phyloP scores from a whole-genome alignment of 1,139 yeast genomes.

The Yamadazyma songkhlaensis region DNA sequence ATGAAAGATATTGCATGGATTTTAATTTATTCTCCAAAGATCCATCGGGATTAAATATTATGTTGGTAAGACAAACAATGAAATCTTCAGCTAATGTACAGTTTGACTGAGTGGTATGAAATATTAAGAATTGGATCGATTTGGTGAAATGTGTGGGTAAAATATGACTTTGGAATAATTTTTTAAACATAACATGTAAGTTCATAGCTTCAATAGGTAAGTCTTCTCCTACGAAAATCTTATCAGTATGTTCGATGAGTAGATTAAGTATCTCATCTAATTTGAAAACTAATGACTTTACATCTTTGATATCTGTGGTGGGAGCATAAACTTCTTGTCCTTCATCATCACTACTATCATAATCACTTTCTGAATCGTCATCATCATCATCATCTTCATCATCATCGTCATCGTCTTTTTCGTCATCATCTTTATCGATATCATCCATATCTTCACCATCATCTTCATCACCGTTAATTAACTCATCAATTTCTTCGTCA shows the following conservation, averaged over 20 bases:
- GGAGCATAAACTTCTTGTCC: conserved; percentile 31
- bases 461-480: conserved; percentile 52
- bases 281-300: conserved; percentile 59
- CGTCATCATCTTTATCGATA: conserved; percentile 22
- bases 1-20: conserved; percentile 88
- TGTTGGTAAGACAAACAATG: conserved; percentile 76
- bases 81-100: conserved; percentile 83
- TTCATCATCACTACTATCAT: conserved; percentile 47
- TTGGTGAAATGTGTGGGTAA: conserved; percentile 92
- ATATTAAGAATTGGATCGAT: conserved; percentile 81
- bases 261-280: conserved; percentile 64
- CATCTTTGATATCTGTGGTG: conserved; percentile 47
- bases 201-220: conserved; percentile 49
- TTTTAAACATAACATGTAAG: conserved; percentile 2
- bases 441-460: conserved; percentile 27
- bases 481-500: conserved; percentile 73
- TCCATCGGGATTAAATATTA: conserved; percentile 68
- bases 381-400: conserved; percentile 34
- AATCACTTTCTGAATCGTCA: conserved; percentile 26
- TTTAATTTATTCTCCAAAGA: conserved; percentile 74
- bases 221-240: conserved; percentile 18
- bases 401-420: conserved; percentile 21
- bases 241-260: conserved; percentile 41
- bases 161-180: conserved; percentile 72
- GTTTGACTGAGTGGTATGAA: conserved; percentile 78